These are phyloP conservation scores for Aspergillus caelatus DNA, from an alignment of 2,329 filamentous ascomycete genomes.

Conservation along the genomic window DNA sequence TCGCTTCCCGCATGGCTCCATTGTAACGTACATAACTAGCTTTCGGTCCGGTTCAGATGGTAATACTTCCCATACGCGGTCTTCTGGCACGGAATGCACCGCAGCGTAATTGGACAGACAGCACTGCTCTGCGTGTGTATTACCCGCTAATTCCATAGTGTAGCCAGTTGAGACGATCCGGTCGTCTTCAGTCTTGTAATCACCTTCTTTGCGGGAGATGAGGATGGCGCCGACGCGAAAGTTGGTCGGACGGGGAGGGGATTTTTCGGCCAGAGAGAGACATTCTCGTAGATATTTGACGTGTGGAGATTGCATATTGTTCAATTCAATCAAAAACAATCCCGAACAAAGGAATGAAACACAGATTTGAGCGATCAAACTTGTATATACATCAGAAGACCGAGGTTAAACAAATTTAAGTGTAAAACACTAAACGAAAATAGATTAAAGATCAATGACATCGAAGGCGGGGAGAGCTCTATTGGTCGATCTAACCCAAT, in stretches of 20 bases:
- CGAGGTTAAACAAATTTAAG: not conserved
- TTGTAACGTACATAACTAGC: constrained; percentile 81
- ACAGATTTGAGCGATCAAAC: not conserved
- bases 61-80: constrained; percentile 45
- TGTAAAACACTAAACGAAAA: not conserved
- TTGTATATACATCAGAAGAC: not conserved
- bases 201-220: constrained; percentile 47
- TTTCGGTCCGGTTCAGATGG: constrained; percentile 44
- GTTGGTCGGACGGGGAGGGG: constrained; percentile 85
- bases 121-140: constrained; percentile 95
- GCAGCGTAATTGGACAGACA: constrained; percentile 71
- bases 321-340: not conserved
- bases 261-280: constrained; percentile 74
- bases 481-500: constrained; percentile 21
- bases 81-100: constrained; percentile 37
- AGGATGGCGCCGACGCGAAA: constrained; percentile 95
- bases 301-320: constrained; percentile 32
- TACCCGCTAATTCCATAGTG: constrained; percentile 85
- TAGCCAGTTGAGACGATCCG: constrained; percentile 77
- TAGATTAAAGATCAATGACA: constrained; percentile 5
- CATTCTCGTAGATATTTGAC: constrained; percentile 68
- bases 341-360: not conserved
- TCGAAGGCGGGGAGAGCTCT: constrained; percentile 19
- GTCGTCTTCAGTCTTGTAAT: constrained; percentile 38
- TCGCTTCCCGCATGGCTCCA: constrained; percentile 61